Base-by-base conservation (phyloP, 257 asterid genomes). In the Gentiana macrophylla region DNA sequence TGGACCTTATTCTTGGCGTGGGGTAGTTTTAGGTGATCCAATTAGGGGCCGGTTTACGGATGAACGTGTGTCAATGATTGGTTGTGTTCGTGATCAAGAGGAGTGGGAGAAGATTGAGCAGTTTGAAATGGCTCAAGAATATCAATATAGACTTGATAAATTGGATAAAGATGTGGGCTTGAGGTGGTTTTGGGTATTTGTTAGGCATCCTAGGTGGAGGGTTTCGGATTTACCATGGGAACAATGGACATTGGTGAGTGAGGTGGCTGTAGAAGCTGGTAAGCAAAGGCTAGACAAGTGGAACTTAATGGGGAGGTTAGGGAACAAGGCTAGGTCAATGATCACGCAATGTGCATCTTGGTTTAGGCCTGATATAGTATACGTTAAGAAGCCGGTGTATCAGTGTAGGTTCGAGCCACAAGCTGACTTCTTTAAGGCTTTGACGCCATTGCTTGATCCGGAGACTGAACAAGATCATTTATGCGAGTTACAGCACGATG, bases 1-100 rank as follows among this genome's bases (percentile, higher is more conserved):
- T 57, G 98, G 98, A 0, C 98, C 98, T 7, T 91, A 91, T 67
- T 84, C 96, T 2, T 91, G 98, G 98, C 91, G 95, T 15, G 98
- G 98, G 8, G 84, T 91, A 44, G 98, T 91, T 1, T 63, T 91
- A 60, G 98, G 98, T 3, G 98, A 91, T 34, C 98, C 98, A 0
- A 61, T 91, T 56, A 86, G 88, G 7, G 98, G 96, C 1, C 60
- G 82, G 2, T 75, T 87, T 9, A 68, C 95, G 0, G 95, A 91
- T 37, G 90, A 88, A 52, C 72, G 93, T 35, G 96, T 87, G 10
- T 41, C 81, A n/a, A 61, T 91, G 95, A 78, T 84, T 2, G 98
- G 95, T 1, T 80, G 78, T 56, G 96, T 91, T 47, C 74, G 70
- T 34, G 84, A 91, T 58, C 90, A 76, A 37, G 98, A 91, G 67